Conservation (phyloP, 2,329 filamentous ascomycete species). For the Clarireedia paspali region DNA sequence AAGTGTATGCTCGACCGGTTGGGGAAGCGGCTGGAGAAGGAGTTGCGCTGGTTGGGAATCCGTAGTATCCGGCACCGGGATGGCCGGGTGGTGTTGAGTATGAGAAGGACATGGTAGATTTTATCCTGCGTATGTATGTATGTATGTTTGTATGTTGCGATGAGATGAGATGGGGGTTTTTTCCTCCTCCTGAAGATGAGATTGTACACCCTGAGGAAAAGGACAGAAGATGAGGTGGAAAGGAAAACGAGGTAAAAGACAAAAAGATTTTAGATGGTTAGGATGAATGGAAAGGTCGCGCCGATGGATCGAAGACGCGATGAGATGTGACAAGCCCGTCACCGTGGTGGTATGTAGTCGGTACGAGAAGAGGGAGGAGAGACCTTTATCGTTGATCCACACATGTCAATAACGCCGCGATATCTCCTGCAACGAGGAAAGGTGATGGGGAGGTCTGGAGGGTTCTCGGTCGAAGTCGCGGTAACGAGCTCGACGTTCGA, state of each 20-base stretch:
- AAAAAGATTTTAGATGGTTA: no score
- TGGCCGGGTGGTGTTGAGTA: conserved; percentile 26
- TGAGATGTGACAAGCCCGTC: conserved; percentile 29
- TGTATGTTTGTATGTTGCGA: conserved; percentile 9
- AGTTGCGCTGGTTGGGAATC: conserved; percentile 27
- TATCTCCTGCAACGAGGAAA: conserved; percentile 22
- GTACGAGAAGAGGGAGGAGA: conserved; percentile 30
- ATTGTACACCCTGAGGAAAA: conserved; percentile 16
- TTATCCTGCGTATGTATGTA: conserved; percentile 16
- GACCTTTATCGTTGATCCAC: conserved; percentile 30
- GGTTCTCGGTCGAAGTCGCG: conserved; percentile 20
- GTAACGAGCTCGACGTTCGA: conserved; percentile 18
- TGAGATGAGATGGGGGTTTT: conserved; percentile 4
- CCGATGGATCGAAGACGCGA: conserved; percentile 16
- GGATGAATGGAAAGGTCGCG: not conserved
- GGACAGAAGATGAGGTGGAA: conserved; percentile 13
- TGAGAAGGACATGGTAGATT: conserved; percentile 27
- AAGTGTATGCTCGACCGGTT: conserved; percentile 9
- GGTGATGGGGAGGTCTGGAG: not conserved
- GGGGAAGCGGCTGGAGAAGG: conserved; percentile 29
- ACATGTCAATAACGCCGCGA: conserved; percentile 29
- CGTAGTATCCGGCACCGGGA: conserved; percentile 23
- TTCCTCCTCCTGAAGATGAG: not conserved
- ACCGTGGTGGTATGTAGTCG: conserved; percentile 31
- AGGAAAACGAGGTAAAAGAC: no score